A percentile compares a stretch with the other conserved stretches of the same genome.
Conservation (phyloP, 2,329 filamentous ascomycete genomes). For the Talaromyces amestolkiae region DNA sequence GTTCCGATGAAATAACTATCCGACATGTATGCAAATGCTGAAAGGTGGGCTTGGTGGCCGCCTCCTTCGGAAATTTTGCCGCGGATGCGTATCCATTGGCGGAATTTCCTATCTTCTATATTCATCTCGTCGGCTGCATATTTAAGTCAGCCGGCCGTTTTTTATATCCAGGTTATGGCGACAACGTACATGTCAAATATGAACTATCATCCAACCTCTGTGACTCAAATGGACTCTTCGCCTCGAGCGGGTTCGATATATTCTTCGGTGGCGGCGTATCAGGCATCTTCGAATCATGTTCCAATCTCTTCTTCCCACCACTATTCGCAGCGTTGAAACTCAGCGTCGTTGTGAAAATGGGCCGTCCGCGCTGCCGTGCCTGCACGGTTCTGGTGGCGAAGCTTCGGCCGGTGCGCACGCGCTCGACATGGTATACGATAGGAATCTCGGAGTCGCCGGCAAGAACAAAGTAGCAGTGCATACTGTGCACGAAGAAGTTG, state of each 20-base stretch:
- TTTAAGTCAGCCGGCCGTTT: neutral
- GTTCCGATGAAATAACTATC: conserved; percentile 94
- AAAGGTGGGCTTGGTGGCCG: conserved; percentile 76
- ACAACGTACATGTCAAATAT: conserved; percentile 6
- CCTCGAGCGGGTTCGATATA: neutral
- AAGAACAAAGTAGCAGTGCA: conserved; percentile 98
- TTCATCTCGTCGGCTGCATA: conserved; percentile 42
- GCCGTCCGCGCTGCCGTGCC: conserved; percentile 78
- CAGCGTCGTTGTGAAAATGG: conserved; percentile 94
- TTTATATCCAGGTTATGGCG: neutral
- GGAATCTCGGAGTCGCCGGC: conserved; percentile 82
- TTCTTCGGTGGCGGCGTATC: conserved; percentile 47
- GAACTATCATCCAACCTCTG: conserved; percentile 5
- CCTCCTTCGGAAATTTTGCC: conserved; percentile 71
- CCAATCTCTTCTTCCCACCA: conserved; percentile 54
- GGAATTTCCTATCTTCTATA: conserved; percentile 65
- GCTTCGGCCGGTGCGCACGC: conserved; percentile 82
- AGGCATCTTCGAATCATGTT: conserved; percentile 66
- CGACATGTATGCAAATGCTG: conserved; percentile 86
- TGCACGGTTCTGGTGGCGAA: conserved; percentile 96
- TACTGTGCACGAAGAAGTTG: conserved; percentile 83
- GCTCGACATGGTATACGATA: conserved; percentile 91
- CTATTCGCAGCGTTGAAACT: conserved; percentile 71
- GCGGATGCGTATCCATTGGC: conserved; percentile 50
- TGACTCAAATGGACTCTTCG: conserved; percentile 7